phyloP scores from a whole-genome alignment of 1,284 basidiomycete genomes.

The Bondarzewia mesenterica region DNA sequence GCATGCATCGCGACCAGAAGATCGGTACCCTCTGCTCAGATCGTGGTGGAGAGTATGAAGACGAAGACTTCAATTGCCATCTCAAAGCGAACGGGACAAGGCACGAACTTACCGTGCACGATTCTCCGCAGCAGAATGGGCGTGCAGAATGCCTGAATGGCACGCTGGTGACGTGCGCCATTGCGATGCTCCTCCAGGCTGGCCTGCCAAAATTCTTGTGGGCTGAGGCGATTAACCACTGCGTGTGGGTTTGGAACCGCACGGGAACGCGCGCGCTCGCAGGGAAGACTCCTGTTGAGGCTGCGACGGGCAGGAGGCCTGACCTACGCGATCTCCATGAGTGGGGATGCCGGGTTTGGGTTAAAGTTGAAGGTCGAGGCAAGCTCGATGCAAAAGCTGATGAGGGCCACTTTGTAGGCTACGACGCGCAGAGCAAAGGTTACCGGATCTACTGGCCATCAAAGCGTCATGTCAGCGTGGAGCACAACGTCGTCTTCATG shows the following conservation, averaged over 20 bases:
- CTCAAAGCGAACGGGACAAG: conserved; percentile 20
- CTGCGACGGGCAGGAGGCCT: neutral
- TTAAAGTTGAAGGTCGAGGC: conserved; percentile 6
- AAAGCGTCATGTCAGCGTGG: conserved; percentile 20
- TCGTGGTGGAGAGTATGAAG: neutral
- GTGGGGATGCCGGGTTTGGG: conserved; percentile 9
- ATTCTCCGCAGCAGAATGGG: conserved; percentile 28
- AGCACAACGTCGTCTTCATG: conserved; percentile 29
- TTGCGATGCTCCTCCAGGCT: conserved; percentile 10
- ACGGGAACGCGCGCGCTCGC: conserved; percentile 19
- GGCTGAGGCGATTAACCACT: conserved; percentile 4
- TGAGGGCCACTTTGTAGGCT: conserved; percentile 23
- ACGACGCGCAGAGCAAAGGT: conserved; percentile 22
- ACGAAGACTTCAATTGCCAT: conserved; percentile 17
- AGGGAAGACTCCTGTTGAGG: neutral
- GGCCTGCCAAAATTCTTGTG: conserved; percentile 13
- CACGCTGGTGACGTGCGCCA: conserved; percentile 8
- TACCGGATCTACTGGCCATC: conserved; percentile 27
- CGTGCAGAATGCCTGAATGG: conserved; percentile 23
- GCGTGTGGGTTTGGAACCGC: conserved; percentile 24
- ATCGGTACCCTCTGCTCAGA: neutral
- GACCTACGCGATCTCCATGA: conserved; percentile 3
- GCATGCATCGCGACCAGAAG: neutral
- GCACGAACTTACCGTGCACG: conserved; percentile 24
- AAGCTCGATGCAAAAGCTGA: conserved; percentile 22